These are phyloP conservation scores for Aspergillus nomiae DNA, from an alignment of 2,329 filamentous ascomycete genomes.

Conservation along the genomic window DNA sequence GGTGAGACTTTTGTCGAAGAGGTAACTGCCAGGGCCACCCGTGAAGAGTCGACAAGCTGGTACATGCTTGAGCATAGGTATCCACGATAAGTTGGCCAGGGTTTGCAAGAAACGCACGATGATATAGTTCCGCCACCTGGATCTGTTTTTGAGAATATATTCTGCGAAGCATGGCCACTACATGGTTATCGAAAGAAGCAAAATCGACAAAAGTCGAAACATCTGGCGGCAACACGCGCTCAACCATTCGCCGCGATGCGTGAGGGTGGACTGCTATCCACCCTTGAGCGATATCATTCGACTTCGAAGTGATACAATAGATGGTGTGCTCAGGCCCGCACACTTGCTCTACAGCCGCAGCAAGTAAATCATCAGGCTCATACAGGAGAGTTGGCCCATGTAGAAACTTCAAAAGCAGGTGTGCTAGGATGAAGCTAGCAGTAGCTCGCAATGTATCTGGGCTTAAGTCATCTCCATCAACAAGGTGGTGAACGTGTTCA, in stretches of 20 bases:
- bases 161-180: background rate
- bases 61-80: slow-evolving; percentile 1
- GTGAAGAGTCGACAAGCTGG: background rate
- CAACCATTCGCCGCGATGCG: background rate
- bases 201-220: background rate
- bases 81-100: background rate
- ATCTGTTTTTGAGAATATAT: background rate
- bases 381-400: background rate
- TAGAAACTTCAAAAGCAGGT: background rate
- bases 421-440: background rate
- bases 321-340: background rate
- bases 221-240: background rate
- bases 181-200: background rate
- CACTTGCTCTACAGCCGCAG: background rate
- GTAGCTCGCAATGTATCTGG: background rate
- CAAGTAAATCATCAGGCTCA: background rate
- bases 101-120: background rate
- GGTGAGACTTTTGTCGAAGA: background rate
- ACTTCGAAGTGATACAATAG: background rate
- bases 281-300: background rate
- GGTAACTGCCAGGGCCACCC: background rate
- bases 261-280: slow-evolving; percentile 1
- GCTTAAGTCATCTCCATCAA: background rate
- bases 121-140: background rate
- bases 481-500: background rate